Evolutionary conservation across 2,329 filamentous ascomycete species (phyloP).

Genomic region (Penicillium thymicola): DNA sequence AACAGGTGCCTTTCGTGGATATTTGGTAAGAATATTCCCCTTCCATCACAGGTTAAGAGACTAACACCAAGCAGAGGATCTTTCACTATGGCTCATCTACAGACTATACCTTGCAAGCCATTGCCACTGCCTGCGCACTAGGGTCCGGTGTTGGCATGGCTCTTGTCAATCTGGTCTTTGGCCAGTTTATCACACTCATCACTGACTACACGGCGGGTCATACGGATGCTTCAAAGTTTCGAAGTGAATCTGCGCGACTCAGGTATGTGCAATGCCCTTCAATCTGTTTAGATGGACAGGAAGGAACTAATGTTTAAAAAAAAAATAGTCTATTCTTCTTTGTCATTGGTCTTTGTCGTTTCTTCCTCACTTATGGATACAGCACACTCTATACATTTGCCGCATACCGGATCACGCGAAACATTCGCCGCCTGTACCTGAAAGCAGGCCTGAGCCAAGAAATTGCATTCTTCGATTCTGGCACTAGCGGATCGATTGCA

Average conservation of each 20-base stretch:
- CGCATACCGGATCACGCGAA: slow-evolving; percentile 11
- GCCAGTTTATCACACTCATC: slow-evolving; percentile 28
- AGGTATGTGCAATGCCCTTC: slow-evolving; percentile 17
- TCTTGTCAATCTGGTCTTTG: slow-evolving; percentile 41
- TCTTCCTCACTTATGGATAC: slow-evolving; percentile 34
- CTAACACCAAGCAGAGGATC: slow-evolving; percentile 3
- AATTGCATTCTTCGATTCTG: slow-evolving; percentile 29
- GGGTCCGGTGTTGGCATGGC: slow-evolving; percentile 29
- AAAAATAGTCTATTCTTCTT: slow-evolving; percentile 34
- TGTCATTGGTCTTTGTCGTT: slow-evolving; percentile 36
- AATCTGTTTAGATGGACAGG: neutral
- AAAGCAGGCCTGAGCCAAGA: slow-evolving; percentile 30
- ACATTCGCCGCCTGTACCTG: slow-evolving; percentile 16
- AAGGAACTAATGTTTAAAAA: neutral
- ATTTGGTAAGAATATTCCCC: neutral
- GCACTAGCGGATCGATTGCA: slow-evolving; percentile 27
- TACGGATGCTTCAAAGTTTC: slow-evolving; percentile 16
- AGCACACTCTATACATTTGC: slow-evolving; percentile 19
- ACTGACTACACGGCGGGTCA: slow-evolving; percentile 13
- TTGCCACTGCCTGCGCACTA: slow-evolving; percentile 16
- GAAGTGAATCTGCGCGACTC: slow-evolving; percentile 7
- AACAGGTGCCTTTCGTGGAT: neutral
- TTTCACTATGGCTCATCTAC: slow-evolving; percentile 7
- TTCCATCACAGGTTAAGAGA: neutral
- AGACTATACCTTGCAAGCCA: slow-evolving; percentile 3